Evolutionary conservation across 2,329 filamentous ascomycete genomes (phyloP).

Genomic region (Fusarium pilosicola): DNA sequence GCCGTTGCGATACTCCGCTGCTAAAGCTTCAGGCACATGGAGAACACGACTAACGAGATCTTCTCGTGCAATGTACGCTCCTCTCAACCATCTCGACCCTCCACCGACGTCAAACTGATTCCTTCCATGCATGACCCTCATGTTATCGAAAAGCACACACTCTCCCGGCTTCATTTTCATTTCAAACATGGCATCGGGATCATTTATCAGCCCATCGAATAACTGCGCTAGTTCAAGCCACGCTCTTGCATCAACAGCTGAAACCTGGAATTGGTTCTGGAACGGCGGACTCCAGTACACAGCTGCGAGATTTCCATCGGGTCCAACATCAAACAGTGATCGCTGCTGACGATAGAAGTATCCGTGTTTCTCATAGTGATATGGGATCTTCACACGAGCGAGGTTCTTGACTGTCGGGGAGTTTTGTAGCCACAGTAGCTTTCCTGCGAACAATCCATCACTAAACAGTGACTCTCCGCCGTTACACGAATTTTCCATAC

Average conservation of each 20-base stretch:
- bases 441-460: conserved; percentile 73
- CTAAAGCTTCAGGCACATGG: conserved; percentile 44
- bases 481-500: conserved; percentile 79
- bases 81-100: conserved; percentile 83
- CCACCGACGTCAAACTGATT: conserved; percentile 73
- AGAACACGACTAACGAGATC: conserved; percentile 54
- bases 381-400: conserved; percentile 60
- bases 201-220: conserved; percentile 70
- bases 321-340: conserved; percentile 59
- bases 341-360: conserved; percentile 70
- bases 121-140: conserved; percentile 84
- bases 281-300: conserved; percentile 81
- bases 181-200: conserved; percentile 69
- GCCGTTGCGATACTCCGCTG: conserved; percentile 38
- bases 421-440: conserved; percentile 46
- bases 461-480: conserved; percentile 90
- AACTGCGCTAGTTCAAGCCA: conserved; percentile 62
- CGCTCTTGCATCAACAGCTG: conserved; percentile 34
- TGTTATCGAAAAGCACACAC: conserved; percentile 93
- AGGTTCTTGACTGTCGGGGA: conserved; percentile 51
- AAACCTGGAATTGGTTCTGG: conserved; percentile 64
- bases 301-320: conserved; percentile 39
- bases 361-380: conserved; percentile 75
- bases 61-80: conserved; percentile 77
- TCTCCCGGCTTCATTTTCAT: conserved; percentile 81